Conservation (phyloP, 2,329 filamentous ascomycete species). For the Dactylonectria macrodidyma region DNA sequence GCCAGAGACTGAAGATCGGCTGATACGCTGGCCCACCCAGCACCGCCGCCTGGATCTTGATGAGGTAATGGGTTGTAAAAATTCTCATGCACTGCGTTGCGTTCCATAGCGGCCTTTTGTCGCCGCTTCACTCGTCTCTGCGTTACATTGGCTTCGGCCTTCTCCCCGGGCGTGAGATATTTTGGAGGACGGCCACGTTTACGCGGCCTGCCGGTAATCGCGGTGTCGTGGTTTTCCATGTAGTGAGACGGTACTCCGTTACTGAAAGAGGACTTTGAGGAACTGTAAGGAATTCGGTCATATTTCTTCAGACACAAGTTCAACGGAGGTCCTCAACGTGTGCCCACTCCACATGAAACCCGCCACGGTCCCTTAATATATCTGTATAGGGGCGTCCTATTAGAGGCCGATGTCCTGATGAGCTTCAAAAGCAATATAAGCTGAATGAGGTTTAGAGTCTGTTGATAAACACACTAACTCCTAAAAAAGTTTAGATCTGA, state of each 20-base stretch:
- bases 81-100: not conserved
- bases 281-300: too few species aligned
- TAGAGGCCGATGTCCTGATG: too few species aligned
- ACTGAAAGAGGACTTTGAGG: too few species aligned
- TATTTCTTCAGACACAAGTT: too few species aligned
- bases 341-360: too few species aligned
- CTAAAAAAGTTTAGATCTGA: not conserved
- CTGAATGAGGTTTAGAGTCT: too few species aligned
- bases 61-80: not conserved
- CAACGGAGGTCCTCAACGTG: too few species aligned
- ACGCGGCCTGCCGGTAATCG: too few species aligned
- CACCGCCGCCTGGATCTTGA: not conserved
- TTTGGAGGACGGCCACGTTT: too few species aligned
- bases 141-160: constrained; percentile 7
- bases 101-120: not conserved
- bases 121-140: not conserved
- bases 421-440: not conserved
- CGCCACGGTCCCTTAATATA: too few species aligned
- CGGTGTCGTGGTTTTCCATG: too few species aligned
- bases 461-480: not conserved
- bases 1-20: not conserved
- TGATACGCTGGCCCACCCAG: not conserved
- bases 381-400: not conserved
- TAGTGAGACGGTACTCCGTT: too few species aligned
- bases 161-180: not conserved